These are phyloP conservation scores for Emmonsia crescens DNA, from an alignment of 2,329 filamentous ascomycete species.

Conservation along the genomic window DNA sequence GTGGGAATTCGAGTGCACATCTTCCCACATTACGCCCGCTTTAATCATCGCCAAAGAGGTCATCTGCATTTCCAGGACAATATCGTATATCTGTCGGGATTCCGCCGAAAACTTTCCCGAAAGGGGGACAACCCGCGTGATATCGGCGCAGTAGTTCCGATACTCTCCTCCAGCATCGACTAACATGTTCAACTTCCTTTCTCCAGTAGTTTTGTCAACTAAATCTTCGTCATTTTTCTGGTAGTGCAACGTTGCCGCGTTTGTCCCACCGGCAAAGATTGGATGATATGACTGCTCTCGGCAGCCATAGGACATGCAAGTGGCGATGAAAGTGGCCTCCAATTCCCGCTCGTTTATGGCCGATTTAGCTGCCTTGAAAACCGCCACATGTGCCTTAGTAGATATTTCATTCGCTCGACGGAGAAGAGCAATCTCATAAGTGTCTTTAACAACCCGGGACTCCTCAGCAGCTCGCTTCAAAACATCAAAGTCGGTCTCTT, in stretches of 20 bases:
- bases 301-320: slow-evolving; percentile 61
- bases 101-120: slow-evolving; percentile 58
- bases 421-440: slow-evolving; percentile 76
- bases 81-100: slow-evolving; percentile 60
- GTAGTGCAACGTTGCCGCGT: slow-evolving; percentile 81
- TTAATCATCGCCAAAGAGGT: slow-evolving; percentile 58
- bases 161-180: slow-evolving; percentile 85
- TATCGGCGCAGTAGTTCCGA: slow-evolving; percentile 74
- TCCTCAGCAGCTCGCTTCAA: slow-evolving; percentile 66
- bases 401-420: slow-evolving; percentile 72
- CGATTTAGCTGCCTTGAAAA: slow-evolving; percentile 52
- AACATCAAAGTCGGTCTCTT: slow-evolving; percentile 47
- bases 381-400: slow-evolving; percentile 61
- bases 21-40: slow-evolving; percentile 59
- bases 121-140: slow-evolving; percentile 80
- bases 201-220: slow-evolving; percentile 33
- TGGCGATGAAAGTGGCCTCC: slow-evolving; percentile 63
- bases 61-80: slow-evolving; percentile 73
- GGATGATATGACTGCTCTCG: slow-evolving; percentile 73
- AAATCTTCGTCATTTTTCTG: slow-evolving; percentile 65
- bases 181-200: slow-evolving; percentile 57
- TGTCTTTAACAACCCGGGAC: slow-evolving; percentile 69
- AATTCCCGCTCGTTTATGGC: slow-evolving; percentile 72
- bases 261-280: slow-evolving; percentile 77
- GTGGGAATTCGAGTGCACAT: slow-evolving; percentile 63